A percentile compares a stretch with the other conserved stretches of the same genome.
These are phyloP conservation scores for Neodidymelliopsis sp. DNA, from an alignment of 2,329 filamentous ascomycete genomes.

Conservation along the genomic window DNA sequence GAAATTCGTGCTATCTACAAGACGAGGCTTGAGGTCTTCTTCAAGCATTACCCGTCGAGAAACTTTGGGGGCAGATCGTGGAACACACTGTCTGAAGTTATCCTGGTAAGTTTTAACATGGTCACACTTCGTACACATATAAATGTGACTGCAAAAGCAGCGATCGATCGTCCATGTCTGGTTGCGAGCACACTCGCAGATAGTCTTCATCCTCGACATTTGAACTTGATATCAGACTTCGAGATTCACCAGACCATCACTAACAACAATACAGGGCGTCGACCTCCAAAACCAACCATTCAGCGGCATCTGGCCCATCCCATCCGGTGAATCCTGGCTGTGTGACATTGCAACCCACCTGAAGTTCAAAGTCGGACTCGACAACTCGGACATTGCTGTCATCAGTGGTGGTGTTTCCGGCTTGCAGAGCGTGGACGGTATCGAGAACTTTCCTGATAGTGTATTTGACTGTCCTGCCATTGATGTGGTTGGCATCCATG, in stretches of 20 bases:
- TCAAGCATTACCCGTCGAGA: constrained; percentile 46
- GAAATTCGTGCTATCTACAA: constrained; percentile 41
- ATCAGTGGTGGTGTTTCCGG: constrained; percentile 48
- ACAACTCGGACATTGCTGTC: constrained; percentile 41
- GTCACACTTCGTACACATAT: no score
- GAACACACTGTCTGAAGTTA: constrained; percentile 41
- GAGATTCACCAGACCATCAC: background rate
- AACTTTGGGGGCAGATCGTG: constrained; percentile 44
- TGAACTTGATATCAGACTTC: no score
- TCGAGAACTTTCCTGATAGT: constrained; percentile 43
- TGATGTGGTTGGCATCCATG: constrained; percentile 47
- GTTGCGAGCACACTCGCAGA: no score
- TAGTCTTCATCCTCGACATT: no score
- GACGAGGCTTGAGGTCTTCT: constrained; percentile 42
- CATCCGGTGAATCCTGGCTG: constrained; percentile 44
- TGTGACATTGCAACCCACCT: constrained; percentile 46
- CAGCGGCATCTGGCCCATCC: constrained; percentile 45
- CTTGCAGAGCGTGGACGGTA: constrained; percentile 30
- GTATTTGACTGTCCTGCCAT: constrained; percentile 43
- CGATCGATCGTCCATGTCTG: no score
- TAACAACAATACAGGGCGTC: constrained; percentile 35
- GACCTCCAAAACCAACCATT: constrained; percentile 48
- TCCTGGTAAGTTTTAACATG: constrained; percentile 33
- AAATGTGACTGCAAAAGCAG: no score
- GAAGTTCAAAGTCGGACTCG: constrained; percentile 38